phyloP scores from a whole-genome alignment of 1,139 yeast species.

The Suhomyces bokatorum region DNA sequence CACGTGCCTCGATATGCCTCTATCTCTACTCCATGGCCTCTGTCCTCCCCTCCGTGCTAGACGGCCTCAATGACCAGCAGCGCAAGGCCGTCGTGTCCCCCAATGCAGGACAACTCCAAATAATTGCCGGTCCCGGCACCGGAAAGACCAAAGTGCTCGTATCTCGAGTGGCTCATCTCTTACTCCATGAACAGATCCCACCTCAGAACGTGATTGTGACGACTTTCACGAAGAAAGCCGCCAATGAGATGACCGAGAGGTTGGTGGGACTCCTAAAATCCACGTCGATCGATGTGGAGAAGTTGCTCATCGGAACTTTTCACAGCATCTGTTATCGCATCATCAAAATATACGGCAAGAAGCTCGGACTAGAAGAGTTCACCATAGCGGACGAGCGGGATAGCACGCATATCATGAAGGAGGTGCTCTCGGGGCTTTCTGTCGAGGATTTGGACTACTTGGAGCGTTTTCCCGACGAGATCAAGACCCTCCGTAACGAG shows the following conservation, averaged over 20 bases:
- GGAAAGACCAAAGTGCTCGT: constrained; percentile 84
- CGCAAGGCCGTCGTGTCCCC: constrained; percentile 60
- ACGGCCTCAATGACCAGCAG: constrained; percentile 59
- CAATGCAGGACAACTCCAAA: constrained; percentile 57
- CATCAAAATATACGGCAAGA: constrained; percentile 55
- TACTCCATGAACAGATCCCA: constrained; percentile 48
- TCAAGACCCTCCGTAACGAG: constrained; percentile 15
- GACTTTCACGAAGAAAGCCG: constrained; percentile 90
- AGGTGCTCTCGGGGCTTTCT: constrained; percentile 38
- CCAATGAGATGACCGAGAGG: constrained; percentile 75
- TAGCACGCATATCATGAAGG: constrained; percentile 48
- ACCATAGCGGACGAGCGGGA: constrained; percentile 72
- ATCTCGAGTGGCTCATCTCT: constrained; percentile 71
- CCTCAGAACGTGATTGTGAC: constrained; percentile 75
- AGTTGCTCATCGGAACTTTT: constrained; percentile 76
- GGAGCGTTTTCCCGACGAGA: constrained; percentile 17
- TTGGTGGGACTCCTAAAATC: constrained; percentile 42
- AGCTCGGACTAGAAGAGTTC: constrained; percentile 50
- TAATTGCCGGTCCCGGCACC: constrained; percentile 91
- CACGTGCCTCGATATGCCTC: not conserved
- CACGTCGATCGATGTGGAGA: constrained; percentile 36
- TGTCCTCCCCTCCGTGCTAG: not conserved
- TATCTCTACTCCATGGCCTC: not conserved
- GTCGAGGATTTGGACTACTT: constrained; percentile 31
- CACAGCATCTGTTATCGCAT: constrained; percentile 75